Conservation (phyloP, 148 eudicot species). For the Rhododendron molle region DNA sequence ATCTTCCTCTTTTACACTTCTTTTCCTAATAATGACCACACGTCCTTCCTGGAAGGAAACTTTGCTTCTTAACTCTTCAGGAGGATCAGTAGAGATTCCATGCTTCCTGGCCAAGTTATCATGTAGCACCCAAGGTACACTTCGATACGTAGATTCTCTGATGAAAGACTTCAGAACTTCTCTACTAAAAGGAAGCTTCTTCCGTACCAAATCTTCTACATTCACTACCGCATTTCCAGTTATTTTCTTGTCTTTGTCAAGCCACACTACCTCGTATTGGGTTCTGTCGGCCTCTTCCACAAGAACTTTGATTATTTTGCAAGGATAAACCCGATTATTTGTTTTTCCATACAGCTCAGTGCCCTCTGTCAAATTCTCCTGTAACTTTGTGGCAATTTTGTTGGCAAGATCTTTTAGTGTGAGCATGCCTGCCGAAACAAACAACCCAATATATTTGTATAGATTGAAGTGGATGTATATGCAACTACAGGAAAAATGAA, state of each 20-base stretch:
- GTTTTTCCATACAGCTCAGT: conserved; percentile 63
- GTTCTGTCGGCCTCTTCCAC: conserved; percentile 45
- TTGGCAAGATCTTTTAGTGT: conserved; percentile 64
- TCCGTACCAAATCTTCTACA: conserved; percentile 67
- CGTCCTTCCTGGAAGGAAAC: conserved; percentile 49
- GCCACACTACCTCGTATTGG: conserved; percentile 85
- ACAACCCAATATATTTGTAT: not conserved
- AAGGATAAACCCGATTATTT: conserved; percentile 55
- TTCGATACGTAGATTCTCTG: conserved; percentile 84
- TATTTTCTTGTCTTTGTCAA: conserved; percentile 48
- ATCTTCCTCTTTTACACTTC: conserved; percentile 55
- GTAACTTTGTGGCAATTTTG: conserved; percentile 55
- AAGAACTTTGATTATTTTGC: conserved; percentile 64
- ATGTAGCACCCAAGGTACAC: conserved; percentile 90
- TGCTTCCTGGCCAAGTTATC: conserved; percentile 64
- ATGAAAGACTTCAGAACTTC: conserved; percentile 79
- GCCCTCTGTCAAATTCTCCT: conserved; percentile 65
- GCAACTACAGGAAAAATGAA: not conserved
- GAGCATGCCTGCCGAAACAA: conserved; percentile 68
- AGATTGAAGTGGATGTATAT: not conserved
- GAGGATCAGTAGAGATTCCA: conserved; percentile 76
- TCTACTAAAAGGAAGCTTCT: conserved; percentile 74
- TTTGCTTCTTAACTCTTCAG: conserved; percentile 54
- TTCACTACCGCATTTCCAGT: conserved; percentile 53
- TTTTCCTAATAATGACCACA: conserved; percentile 52